Evolutionary conservation across 2,329 filamentous ascomycete species (phyloP).

Genomic region (Pestalotiopsis sp.): DNA sequence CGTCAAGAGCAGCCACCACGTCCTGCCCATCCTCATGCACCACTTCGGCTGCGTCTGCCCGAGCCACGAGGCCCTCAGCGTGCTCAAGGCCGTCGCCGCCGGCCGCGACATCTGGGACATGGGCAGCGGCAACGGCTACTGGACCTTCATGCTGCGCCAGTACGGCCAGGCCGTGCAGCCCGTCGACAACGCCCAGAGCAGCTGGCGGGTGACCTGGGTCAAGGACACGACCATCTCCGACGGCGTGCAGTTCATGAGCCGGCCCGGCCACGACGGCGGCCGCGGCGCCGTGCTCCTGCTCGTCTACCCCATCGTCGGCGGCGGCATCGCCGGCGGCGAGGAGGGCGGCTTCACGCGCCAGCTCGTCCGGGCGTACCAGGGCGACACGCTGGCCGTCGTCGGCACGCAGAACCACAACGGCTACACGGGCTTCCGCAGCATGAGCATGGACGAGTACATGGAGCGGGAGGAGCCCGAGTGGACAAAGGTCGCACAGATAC

Average conservation of each 20-base stretch:
- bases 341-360: conserved; percentile 66
- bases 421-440: conserved; percentile 68
- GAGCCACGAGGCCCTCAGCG: conserved; percentile 63
- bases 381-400: conserved; percentile 68
- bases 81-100: conserved; percentile 58
- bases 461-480: conserved; percentile 57
- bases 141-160: conserved; percentile 69
- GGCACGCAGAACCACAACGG: conserved; percentile 76
- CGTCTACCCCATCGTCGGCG: conserved; percentile 72
- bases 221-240: conserved; percentile 65
- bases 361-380: conserved; percentile 62
- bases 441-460: conserved; percentile 70
- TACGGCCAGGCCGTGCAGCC: conserved; percentile 57
- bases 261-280: conserved; percentile 42
- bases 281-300: conserved; percentile 64
- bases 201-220: conserved; percentile 72
- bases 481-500: conserved; percentile 63
- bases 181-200: conserved; percentile 68
- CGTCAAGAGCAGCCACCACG: conserved; percentile 62
- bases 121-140: conserved; percentile 75
- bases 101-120: conserved; percentile 63
- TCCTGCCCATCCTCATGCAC: conserved; percentile 75
- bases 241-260: conserved; percentile 58
- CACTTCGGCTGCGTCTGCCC: conserved; percentile 77
- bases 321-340: conserved; percentile 63